These are phyloP conservation scores for Termitomyces sp. DNA, from an alignment of 768 basidiomycete genomes.

Conservation along the genomic window DNA sequence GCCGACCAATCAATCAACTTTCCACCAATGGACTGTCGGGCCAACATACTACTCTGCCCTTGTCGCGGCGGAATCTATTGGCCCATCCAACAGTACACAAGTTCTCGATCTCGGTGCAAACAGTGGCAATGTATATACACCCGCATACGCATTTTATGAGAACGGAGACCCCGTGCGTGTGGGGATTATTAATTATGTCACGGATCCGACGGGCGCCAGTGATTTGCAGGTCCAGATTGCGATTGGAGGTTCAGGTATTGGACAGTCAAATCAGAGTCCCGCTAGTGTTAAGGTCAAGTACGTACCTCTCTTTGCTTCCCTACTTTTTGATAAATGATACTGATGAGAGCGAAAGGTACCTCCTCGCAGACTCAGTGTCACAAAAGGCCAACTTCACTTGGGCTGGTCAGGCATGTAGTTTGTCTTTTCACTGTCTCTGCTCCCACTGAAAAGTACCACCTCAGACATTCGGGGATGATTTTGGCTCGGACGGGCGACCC, in stretches of 20 bases:
- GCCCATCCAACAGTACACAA: constrained; percentile 54
- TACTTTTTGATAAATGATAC: background rate
- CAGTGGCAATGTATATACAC: constrained; percentile 48
- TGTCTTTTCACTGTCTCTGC: background rate
- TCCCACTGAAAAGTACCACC: background rate
- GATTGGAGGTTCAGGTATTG: constrained; percentile 38
- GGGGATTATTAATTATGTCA: constrained; percentile 69
- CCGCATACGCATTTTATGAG: constrained; percentile 74
- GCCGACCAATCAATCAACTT: constrained; percentile 54
- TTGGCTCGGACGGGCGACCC: constrained; percentile 63
- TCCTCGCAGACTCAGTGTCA: constrained; percentile 41
- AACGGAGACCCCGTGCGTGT: constrained; percentile 56
- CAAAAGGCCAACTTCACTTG: constrained; percentile 58
- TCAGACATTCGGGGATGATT: constrained; percentile 56
- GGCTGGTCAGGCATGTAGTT: constrained; percentile 46
- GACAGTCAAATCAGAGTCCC: constrained; percentile 35
- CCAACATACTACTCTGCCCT: constrained; percentile 75
- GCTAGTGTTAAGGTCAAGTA: constrained; percentile 55
- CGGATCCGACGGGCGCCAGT: constrained; percentile 54
- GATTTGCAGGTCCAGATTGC: constrained; percentile 50
- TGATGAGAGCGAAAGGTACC: constrained; percentile 39
- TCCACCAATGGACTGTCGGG: constrained; percentile 72
- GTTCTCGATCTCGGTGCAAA: constrained; percentile 62
- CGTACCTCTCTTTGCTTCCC: constrained; percentile 13
- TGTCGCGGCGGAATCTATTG: constrained; percentile 65